Base-by-base conservation (phyloP, 768 basidiomycete genomes). In the Podaxis mareebaensis region DNA sequence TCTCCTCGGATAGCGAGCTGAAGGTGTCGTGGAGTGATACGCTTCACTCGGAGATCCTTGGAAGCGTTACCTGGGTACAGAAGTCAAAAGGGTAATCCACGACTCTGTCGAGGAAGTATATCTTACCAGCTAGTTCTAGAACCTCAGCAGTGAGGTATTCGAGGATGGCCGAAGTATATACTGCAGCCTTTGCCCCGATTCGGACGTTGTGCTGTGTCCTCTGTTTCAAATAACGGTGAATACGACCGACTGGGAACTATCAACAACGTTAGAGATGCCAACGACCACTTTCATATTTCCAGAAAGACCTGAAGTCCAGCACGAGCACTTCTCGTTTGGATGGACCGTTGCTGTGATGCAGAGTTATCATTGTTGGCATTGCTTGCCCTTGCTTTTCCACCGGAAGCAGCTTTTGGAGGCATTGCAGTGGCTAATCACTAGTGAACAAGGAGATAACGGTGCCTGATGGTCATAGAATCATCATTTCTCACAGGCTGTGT, bases 71-170 rank as follows among this genome's bases (percentile, higher is more conserved):
- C 95, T 96, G 64, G 22, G 6, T 30, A 17, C 36, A 17, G 15
- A 36, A 24, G 33, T 33, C 33, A 26, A 7, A n/a, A n/a, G 15
- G 44, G 20, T 36, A 22, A 12, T 42, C 22, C 17, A 33, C 26
- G 49, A 59, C 59, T 61, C 44, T 7, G 26, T 38, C 8, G 42
- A 26, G 1, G 61, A 20, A 20, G 42, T 52, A 20, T 28, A 24
- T 78, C 90, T 65, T 67, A 95, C 95, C 96, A 61, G 96, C 96
- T 55, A 98, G 86, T 74, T 98, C 96, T 58, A 99, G 79, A 8
- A 99, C 96, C 73, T 99, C 96, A 10, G 96, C 96, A 0, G 95
- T 96, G 57, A 99, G 82, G 73, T 99, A 98, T 76, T 99, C 96
- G 61, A 97, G 83, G 68, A 97, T 95, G 36, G 96, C 95, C 40